Evolutionary conservation across 805 yeast species (phyloP).

Genomic region (Schizosaccharomyces osmophilus): DNA sequence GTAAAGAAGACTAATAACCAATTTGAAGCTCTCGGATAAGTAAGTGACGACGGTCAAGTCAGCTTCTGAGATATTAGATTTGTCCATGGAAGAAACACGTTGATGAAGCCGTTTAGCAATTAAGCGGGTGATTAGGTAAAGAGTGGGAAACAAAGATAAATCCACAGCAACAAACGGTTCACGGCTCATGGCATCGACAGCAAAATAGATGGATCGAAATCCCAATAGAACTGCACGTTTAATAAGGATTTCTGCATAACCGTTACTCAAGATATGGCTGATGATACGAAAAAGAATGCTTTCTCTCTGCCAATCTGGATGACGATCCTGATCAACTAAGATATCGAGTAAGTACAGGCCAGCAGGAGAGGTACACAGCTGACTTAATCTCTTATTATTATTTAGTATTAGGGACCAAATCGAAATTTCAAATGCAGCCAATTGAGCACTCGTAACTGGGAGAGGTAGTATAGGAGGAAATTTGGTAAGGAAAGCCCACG

Average conservation of each 20-base stretch:
- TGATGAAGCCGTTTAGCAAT: too few species aligned
- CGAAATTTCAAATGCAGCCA: not conserved
- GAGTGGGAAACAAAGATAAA: too few species aligned
- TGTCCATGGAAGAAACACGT: too few species aligned
- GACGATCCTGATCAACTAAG: not conserved
- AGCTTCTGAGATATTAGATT: too few species aligned
- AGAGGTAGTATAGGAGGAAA: not conserved
- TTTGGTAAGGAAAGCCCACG: not conserved
- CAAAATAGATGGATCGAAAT: not conserved
- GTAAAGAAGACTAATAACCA: too few species aligned
- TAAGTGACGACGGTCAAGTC: too few species aligned
- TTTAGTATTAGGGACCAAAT: not conserved
- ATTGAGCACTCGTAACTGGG: not conserved
- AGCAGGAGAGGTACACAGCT: not conserved
- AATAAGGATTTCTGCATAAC: not conserved
- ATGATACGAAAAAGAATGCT: not conserved
- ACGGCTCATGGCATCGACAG: not conserved
- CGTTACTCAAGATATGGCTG: not conserved
- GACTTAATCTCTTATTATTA: not conserved
- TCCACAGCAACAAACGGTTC: not conserved
- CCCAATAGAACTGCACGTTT: not conserved
- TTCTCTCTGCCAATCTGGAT: not conserved
- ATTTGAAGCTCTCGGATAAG: too few species aligned
- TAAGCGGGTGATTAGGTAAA: too few species aligned
- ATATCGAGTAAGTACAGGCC: not conserved